Evolutionary conservation across 768 basidiomycete species (phyloP), one percentile per base, ranked within the genome.

Genomic region (Gloeopeniophorella convolvens): DNA sequence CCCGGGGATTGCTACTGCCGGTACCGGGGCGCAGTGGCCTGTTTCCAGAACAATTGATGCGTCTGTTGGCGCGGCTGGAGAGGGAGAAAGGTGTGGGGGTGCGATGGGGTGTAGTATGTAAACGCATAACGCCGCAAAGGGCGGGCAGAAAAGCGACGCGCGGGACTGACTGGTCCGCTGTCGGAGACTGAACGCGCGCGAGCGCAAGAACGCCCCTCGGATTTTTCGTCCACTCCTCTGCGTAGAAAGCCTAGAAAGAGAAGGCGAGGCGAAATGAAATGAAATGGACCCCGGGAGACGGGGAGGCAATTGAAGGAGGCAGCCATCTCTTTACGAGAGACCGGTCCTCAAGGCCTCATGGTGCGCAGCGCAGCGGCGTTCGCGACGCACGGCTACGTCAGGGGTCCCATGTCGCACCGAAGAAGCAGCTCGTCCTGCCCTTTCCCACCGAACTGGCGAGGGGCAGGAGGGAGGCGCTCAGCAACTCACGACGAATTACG

Each of bases 301-400:
- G 51, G 35, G 36, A 34, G 51, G 32, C 26, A 5, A 35, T 42
- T 4, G 21, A 48, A 26, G 7, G 23, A n/a, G 34, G 42, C 6
- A 16, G 16, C 27, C 9, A n/a, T n/a, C n/a, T n/a, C n/a, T 5
- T 48, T 54, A 54, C 52, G 52, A 36, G 47, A 48, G 35, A 21
- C 3, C 9, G 5, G 42, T 26, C 47, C 52, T 54, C 52, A 33
- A 39, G 41, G 28, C 47, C 52, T 54, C 52, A 33, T 44, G 41
- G 28, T 35, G 23, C 23, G 32, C 34, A 31, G 30, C 24, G n/a
- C 20, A 23, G 31, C 47, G 42, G 52, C 47, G 46, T 43, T 48
- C 34, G 46, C 35, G n/a, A 27, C 16, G 24, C n/a, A 28, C 34
- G 41, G 46, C 52, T 54, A 54, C 52, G 52, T 54, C 52, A 54